Conservation (phyloP, 2,329 filamentous ascomycete species). For the Aphanoascus verrucosus region DNA sequence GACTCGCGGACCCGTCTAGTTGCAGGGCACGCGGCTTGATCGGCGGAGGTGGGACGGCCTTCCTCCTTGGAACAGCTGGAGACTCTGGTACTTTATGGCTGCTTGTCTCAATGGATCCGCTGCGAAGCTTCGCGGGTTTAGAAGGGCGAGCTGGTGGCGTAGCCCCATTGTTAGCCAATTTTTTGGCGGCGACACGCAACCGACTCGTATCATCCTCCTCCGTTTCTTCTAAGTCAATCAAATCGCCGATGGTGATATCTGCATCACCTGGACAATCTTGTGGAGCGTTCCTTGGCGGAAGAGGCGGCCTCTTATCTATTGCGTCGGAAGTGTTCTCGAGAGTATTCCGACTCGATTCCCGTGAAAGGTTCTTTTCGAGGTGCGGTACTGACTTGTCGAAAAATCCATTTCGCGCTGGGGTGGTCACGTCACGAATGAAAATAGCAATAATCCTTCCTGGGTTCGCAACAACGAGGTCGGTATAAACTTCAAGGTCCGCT, state of each 20-base stretch:
- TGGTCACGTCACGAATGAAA: conserved; percentile 94
- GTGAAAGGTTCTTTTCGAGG: conserved; percentile 20
- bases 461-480: conserved; percentile 75
- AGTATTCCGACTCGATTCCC: conserved; percentile 22
- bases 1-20: neutral
- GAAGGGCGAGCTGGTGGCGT: conserved; percentile 34
- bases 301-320: conserved; percentile 25
- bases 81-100: conserved; percentile 2
- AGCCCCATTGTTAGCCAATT: neutral
- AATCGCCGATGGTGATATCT: conserved; percentile 22
- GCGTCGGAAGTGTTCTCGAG: conserved; percentile 23
- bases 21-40: conserved; percentile 13
- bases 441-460: conserved; percentile 74
- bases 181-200: conserved; percentile 11
- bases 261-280: conserved; percentile 17
- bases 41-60: conserved; percentile 17
- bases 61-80: conserved; percentile 12
- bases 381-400: conserved; percentile 56
- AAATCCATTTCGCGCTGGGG: conserved; percentile 59
- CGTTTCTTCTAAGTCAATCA: conserved; percentile 29
- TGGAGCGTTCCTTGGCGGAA: conserved; percentile 31
- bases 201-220: conserved; percentile 13
- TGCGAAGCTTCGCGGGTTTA: conserved; percentile 31
- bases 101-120: conserved; percentile 9
- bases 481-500: conserved; percentile 93